phyloP scores from a whole-genome alignment of 352 stramenopile species.

The Phytophthora sansomeana region DNA sequence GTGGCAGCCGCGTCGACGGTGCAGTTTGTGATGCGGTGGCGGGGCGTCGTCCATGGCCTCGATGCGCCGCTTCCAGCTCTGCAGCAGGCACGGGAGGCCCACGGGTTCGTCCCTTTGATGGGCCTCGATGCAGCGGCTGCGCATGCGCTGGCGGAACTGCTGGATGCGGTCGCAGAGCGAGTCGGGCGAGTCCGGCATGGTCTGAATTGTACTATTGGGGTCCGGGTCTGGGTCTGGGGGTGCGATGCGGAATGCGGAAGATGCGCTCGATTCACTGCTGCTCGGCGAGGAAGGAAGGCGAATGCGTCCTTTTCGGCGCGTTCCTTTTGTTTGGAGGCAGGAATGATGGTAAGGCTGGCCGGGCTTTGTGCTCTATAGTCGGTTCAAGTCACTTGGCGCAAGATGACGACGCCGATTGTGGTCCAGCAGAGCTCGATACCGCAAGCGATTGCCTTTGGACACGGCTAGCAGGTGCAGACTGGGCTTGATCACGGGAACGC shows the following conservation, averaged over 20 bases:
- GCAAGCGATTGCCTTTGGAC: background rate
- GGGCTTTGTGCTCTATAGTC: background rate
- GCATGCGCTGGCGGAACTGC: constrained; percentile 31
- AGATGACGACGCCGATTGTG: background rate
- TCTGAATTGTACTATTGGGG: background rate
- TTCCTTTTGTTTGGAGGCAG: background rate
- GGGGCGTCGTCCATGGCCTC: constrained; percentile 32
- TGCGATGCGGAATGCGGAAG: background rate
- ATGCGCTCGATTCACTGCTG: background rate
- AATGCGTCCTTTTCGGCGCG: background rate
- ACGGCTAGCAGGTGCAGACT: background rate
- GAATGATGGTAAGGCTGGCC: background rate
- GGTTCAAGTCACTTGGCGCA: background rate
- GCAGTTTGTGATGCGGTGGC: constrained; percentile 5
- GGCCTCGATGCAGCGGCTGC: constrained; percentile 20
- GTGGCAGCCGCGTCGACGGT: constrained; percentile 5
- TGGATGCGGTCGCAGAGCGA: constrained; percentile 28
- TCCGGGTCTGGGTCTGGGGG: background rate
- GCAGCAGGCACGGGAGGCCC: constrained; percentile 33
- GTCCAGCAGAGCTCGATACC: background rate
- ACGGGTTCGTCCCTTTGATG: background rate
- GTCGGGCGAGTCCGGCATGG: constrained; percentile 17
- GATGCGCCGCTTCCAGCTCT: constrained; percentile 43
- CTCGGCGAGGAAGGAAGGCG: background rate
- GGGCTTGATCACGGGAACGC: background rate